Evolutionary conservation across 1,139 yeast genomes (phyloP), one percentile per base, ranked within the genome.

Genomic region (Citeromyces hawaiiensis): DNA sequence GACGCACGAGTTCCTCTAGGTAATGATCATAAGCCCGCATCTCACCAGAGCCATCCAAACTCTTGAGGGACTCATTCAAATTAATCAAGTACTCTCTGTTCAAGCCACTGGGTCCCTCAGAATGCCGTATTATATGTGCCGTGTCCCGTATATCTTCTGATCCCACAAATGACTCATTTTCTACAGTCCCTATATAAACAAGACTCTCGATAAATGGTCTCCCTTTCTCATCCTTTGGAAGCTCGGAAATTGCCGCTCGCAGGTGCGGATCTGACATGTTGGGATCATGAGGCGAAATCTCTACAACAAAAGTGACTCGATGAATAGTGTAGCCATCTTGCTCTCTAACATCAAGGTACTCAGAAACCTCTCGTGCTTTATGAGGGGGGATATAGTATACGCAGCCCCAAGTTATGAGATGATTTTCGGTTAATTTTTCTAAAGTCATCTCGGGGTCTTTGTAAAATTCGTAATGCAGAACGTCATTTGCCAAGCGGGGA

Each of bases 241-340:
- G 46, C 4, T 38, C 41, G 1, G 48, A 38, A 16, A 66, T 41
- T 1, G 58, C 53, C 1, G 45, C 41, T 8, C 38, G 36, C 19
- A 55, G 40, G 19, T 52, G 59, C 4, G 44, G 35, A 40, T 52
- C 52, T 25, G 50, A 47, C 2, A 47, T 50, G 4, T 47, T 50
- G n/a, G 50, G 45, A 7, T 44, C 56, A 2, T 56, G 54, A 2
- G 56, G 52, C 15, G 34, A 9, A 11, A 44, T 21, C n/a, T 63
- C 58, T 10, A 80, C 62, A 44, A 70, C 68, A 52, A 86, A 86
- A 2, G 76, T 75, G 1, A 87, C 79, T n/a, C 64, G 59, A 48
- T 82, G 85, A 2, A 75, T 63, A 0, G 86, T 66, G 56, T 88
- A 88, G 0, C 97, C 97, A 52, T 86, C 87, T 54, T 87, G 86